Percentiles rank a stretch among this genome's conserved stretches.
phyloP scores from a whole-genome alignment of 768 basidiomycete species.

The Paxillus ammoniavirescens region DNA sequence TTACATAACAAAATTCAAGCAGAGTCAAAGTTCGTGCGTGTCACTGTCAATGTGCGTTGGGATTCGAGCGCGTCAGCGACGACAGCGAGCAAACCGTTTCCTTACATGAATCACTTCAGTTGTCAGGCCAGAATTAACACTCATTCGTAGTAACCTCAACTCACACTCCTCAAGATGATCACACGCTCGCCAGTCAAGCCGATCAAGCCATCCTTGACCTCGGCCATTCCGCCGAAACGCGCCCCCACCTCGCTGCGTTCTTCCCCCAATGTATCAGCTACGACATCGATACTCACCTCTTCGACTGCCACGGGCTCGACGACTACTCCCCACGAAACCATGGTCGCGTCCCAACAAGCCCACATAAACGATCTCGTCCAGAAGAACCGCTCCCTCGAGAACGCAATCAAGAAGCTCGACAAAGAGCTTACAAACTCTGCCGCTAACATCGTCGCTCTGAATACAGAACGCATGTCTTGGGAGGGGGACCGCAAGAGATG shows the following conservation, averaged over 20 bases:
- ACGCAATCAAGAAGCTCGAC: conserved; percentile 53
- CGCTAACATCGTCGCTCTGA: conserved; percentile 32
- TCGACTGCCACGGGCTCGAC: conserved; percentile 28
- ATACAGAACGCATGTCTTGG: conserved; percentile 37
- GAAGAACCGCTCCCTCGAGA: conserved; percentile 62
- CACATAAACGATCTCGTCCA: conserved; percentile 77
- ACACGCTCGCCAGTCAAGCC: conserved; percentile 29
- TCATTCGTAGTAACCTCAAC: background rate
- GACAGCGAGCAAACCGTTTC: background rate
- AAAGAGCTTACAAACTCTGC: conserved; percentile 43
- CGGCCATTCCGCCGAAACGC: conserved; percentile 15
- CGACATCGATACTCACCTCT: conserved; percentile 26
- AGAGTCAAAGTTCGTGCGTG: no score
- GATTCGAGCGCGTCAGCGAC: background rate
- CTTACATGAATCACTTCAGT: background rate
- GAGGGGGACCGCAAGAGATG: conserved; percentile 27
- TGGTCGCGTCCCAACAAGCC: conserved; percentile 58
- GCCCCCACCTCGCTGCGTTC: conserved; percentile 22
- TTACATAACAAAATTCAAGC: no score
- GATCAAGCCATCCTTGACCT: conserved; percentile 1
- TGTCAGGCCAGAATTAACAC: background rate
- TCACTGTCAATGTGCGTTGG: no score
- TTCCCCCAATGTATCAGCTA: conserved; percentile 15
- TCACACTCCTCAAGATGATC: conserved; percentile 20
- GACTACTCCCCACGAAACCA: conserved; percentile 39